Evolutionary conservation across 768 basidiomycete genomes (phyloP), one percentile per base, ranked within the genome.

Genomic region (Auriscalpium vulgare): DNA sequence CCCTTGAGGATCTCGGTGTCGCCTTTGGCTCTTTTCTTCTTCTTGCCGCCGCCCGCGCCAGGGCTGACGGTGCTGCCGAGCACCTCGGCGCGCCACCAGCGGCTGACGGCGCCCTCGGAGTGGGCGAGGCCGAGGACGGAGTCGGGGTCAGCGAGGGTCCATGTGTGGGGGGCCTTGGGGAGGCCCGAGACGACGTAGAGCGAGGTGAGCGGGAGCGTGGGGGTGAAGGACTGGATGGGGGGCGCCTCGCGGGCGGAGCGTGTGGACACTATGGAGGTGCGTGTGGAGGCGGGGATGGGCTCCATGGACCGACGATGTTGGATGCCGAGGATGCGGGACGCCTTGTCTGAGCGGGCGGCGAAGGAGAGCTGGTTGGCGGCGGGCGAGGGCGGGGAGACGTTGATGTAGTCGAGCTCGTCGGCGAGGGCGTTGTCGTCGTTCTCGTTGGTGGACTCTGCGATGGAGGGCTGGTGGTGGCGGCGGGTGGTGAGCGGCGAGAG

Each of bases 51-150:
- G 57, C 88, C 88, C 3, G 87, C 87, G 45, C 91, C 88, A 14
- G 90, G 88, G 62, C 87, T 88, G 51, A 92, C 82, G 50, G 88
- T 91, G 67, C 87, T 89, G 4, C 93, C 92, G 17, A 95, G 81
- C 13, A 94, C 90, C 70, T 95, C 92, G 47, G 93, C 87, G 47
- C 91, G 75, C 91, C 91, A 95, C 85, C 88, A 94, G 48, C 91
- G 80, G 61, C 79, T 84, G 55, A 94, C 91, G 51, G 91, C 92
- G 56, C 88, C 87, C 47, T 91, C 89, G 44, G 80, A 77, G 65
- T 95, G 92, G 63, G 88, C 83, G 51, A 93, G 77, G 49, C 88
- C 90, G 50, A 87, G 71, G 52, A 91, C 85, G 1, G 89, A 80
- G 68, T 91, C 89, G 0, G 85, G 84, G 68, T 94, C 92, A 0